A percentile compares a stretch with the other conserved stretches of the same genome.
phyloP scores from a whole-genome alignment of 352 stramenopile genomes.

The Sclerospora graminicola region DNA sequence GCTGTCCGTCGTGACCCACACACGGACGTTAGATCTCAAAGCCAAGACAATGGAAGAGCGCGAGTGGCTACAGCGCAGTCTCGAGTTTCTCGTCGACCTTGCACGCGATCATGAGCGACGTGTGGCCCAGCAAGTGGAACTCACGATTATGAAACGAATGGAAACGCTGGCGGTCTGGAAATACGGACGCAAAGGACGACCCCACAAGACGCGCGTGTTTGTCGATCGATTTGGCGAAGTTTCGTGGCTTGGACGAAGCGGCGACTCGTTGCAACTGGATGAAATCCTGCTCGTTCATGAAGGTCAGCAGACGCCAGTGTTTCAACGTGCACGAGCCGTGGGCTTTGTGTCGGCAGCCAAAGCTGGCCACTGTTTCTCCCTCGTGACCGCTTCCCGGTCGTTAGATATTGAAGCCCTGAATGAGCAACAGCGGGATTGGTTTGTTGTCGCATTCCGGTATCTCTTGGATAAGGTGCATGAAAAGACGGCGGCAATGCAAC shows the following conservation, averaged over 20 bases:
- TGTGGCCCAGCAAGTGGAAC: conserved; percentile 67
- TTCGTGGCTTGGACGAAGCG: conserved; percentile 69
- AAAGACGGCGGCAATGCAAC: conserved; percentile 65
- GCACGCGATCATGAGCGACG: conserved; percentile 62
- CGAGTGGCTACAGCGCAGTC: conserved; percentile 68
- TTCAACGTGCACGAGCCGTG: conserved; percentile 30
- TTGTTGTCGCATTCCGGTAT: conserved; percentile 80
- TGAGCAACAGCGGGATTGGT: conserved; percentile 75
- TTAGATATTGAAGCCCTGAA: conserved; percentile 68
- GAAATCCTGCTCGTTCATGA: conserved; percentile 50
- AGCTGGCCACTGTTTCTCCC: conserved; percentile 50
- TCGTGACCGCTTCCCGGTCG: conserved; percentile 49
- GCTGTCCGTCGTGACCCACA: conserved; percentile 63
- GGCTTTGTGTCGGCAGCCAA: conserved; percentile 22
- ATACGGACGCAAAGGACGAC: conserved; percentile 58
- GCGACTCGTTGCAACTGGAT: conserved; percentile 66
- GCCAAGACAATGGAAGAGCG: conserved; percentile 52
- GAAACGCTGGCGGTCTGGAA: conserved; percentile 63
- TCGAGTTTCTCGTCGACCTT: conserved; percentile 63
- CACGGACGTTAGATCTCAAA: conserved; percentile 69
- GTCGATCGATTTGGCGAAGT: conserved; percentile 79
- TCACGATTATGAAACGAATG: conserved; percentile 81
- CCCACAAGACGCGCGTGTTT: conserved; percentile 76
- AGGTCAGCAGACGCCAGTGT: conserved; percentile 56
- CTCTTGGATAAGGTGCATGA: conserved; percentile 79